Percentiles rank a stretch among this genome's conserved stretches.
These are phyloP conservation scores for Xylariaceae sp. DNA, from an alignment of 2,329 filamentous ascomycete genomes.

Conservation along the genomic window DNA sequence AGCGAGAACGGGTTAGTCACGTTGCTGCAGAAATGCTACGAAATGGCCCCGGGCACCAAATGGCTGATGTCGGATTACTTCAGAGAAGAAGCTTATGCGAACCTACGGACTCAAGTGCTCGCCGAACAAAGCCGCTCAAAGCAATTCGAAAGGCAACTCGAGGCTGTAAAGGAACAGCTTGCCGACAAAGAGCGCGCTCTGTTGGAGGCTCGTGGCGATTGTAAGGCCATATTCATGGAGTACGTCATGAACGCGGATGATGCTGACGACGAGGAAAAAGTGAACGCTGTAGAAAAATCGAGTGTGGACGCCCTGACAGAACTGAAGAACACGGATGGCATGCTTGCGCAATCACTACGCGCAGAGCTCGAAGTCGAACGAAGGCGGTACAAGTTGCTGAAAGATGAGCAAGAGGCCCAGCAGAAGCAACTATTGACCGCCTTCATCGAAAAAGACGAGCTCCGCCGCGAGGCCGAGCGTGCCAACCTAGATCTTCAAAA, in stretches of 20 bases:
- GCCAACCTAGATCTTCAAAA: constrained; percentile 40
- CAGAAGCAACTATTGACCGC: constrained; percentile 58
- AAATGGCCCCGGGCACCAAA: constrained; percentile 31
- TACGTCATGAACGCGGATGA: constrained; percentile 14
- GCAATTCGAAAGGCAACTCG: constrained; percentile 41
- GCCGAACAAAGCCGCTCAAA: constrained; percentile 47
- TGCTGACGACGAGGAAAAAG: constrained; percentile 32
- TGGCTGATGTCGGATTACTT: constrained; percentile 43
- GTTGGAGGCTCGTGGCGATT: constrained; percentile 48
- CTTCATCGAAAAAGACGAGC: constrained; percentile 57
- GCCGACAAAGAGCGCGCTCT: constrained; percentile 55
- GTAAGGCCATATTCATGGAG: constrained; percentile 36
- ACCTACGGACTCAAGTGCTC: constrained; percentile 46
- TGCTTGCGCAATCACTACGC: constrained; percentile 55
- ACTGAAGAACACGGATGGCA: constrained; percentile 55
- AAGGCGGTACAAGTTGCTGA: constrained; percentile 45
- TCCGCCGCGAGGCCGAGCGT: constrained; percentile 52
- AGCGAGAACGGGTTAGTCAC: constrained; percentile 54
- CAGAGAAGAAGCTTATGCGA: constrained; percentile 51
- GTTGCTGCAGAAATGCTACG: constrained; percentile 32
- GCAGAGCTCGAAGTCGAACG: constrained; percentile 55
- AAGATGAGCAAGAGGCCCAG: constrained; percentile 52
- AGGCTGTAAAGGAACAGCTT: constrained; percentile 39
- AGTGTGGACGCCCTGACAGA: constrained; percentile 52
- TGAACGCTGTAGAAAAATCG: constrained; percentile 53